Evolutionary conservation across 225 moss, liverwort and hornwort species (phyloP), one percentile per base, ranked within the genome.

Genomic region (Bryoerythrophyllum caledonicum): DNA sequence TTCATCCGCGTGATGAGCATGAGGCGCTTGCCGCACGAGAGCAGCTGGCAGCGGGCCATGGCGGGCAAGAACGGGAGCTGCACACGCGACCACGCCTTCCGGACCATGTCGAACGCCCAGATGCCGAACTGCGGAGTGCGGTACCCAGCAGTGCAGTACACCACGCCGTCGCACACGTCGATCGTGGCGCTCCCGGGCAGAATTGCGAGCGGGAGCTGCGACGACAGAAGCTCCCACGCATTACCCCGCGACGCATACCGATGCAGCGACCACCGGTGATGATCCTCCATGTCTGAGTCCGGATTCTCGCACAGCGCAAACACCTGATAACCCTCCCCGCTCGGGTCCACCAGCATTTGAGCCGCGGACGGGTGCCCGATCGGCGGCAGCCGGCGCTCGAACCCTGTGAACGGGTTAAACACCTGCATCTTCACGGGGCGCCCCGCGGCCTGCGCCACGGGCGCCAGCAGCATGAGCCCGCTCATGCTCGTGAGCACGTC

Each of bases 1-100:
- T 81, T 79, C 81, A 87, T 81, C 9, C 87, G 73, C 65, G 81
- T 84, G 73, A 87, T 66, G 69, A 87, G 84, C 81, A 87, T 81
- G 38, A 87, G 84, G 21, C 87, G 81, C 81, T 81, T 84, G 38
- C 87, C 87, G 44, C 87, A 87, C 7, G 87, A 87, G 4, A 87
- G 84, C 20, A 87, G 83, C 67, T 84, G 84, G 40, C 87, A 87
- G 30, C 79, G 79, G 0, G 87, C 84, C n/a, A 82, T 57, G 1
- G 81, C 76, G 7, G 87, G 87, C 37, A 87, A 37, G 43, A 81
- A 82, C 0, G 87, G 87, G 2, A 87, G 79, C 24, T 63, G 44
- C 63, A 87, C 87, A 17, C 84, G 73, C 0, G 87, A 79, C 87
- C 87, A 87, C 2, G 56, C 55, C 63, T 82, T 84, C 34, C 60